Conservation (phyloP, 78 protist species). For the Dictyostelium purpureum region DNA sequence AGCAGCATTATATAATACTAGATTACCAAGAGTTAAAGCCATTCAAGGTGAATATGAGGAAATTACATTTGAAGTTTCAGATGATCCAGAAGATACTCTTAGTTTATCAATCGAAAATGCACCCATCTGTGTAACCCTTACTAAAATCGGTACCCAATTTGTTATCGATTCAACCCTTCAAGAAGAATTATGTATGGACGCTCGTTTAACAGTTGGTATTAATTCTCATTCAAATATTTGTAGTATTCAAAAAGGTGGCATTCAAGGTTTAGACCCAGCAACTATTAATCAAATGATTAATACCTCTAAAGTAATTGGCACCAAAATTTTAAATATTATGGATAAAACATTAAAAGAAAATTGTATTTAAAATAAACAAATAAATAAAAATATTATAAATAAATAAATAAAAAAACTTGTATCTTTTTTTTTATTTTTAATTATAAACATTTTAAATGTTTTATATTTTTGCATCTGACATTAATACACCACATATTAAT, state of each 20-base stretch:
- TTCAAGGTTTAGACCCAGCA: constrained; percentile 62
- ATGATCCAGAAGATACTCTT: constrained; percentile 41
- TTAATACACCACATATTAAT: too few relatives aligned
- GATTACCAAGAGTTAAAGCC: constrained; percentile 54
- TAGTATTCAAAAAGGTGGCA: constrained; percentile 83
- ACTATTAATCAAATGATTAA: constrained; percentile 78
- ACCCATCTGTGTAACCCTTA: constrained; percentile 73
- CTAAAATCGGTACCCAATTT: constrained; percentile 75
- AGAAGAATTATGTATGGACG: constrained; percentile 85
- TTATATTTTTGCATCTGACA: too few relatives aligned
- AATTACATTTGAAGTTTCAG: constrained; percentile 61
- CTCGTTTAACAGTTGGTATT: constrained; percentile 73
- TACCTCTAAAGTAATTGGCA: constrained; percentile 39
- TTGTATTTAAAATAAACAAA: too few relatives aligned
- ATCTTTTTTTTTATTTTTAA: too few relatives aligned
- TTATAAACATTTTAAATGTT: too few relatives aligned
- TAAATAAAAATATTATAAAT: too few relatives aligned
- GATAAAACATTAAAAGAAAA: constrained; percentile 19
- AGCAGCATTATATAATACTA: constrained; percentile 82
- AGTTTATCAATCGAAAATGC: constrained; percentile 8
- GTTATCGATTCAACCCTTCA: constrained; percentile 78
- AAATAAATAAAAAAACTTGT: too few relatives aligned
- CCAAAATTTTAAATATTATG: constrained; percentile 37
- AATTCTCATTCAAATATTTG: constrained; percentile 64
- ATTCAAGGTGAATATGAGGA: constrained; percentile 53